Evolutionary conservation across 2,329 filamentous ascomycete species (phyloP).

Genomic region (Coniochaeta sp.): DNA sequence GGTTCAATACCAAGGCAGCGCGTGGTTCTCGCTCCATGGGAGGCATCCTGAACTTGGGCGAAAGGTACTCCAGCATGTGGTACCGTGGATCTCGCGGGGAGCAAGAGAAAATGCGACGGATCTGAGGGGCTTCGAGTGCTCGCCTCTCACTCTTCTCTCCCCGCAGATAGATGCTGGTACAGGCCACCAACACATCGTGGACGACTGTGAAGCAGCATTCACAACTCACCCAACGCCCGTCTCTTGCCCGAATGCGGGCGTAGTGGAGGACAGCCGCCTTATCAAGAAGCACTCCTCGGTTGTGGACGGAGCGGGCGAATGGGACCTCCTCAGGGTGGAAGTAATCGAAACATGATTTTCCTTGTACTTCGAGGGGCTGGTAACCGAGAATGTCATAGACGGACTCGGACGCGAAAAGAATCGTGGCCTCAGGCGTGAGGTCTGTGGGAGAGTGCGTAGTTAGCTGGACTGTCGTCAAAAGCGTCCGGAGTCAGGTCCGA

Average conservation of each 20-base stretch:
- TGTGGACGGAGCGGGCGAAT: slow-evolving; percentile 65
- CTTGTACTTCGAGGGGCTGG: slow-evolving; percentile 65
- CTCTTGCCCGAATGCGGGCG: slow-evolving; percentile 60
- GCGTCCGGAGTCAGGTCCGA: neutral
- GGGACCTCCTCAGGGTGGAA: slow-evolving; percentile 78
- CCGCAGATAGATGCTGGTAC: slow-evolving; percentile 68
- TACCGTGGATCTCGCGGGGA: slow-evolving; percentile 79
- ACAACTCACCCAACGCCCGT: slow-evolving; percentile 69
- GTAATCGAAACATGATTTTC: slow-evolving; percentile 75
- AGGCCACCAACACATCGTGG: slow-evolving; percentile 80
- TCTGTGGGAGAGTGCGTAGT: slow-evolving; percentile 38
- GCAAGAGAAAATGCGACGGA: slow-evolving; percentile 72
- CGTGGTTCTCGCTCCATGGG: slow-evolving; percentile 67
- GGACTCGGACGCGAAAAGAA: slow-evolving; percentile 78
- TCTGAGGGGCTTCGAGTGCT: slow-evolving; percentile 68
- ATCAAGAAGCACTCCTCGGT: slow-evolving; percentile 66
- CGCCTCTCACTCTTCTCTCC: slow-evolving; percentile 66
- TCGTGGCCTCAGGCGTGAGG: slow-evolving; percentile 65
- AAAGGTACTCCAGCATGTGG: slow-evolving; percentile 82
- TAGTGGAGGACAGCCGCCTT: slow-evolving; percentile 82
- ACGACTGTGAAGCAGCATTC: slow-evolving; percentile 89
- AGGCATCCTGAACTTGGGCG: slow-evolving; percentile 66
- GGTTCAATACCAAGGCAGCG: slow-evolving; percentile 77
- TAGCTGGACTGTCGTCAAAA: neutral
- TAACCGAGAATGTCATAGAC: slow-evolving; percentile 79